phyloP scores from a whole-genome alignment of 768 basidiomycete species.

The Phanerochaete carnosa region DNA sequence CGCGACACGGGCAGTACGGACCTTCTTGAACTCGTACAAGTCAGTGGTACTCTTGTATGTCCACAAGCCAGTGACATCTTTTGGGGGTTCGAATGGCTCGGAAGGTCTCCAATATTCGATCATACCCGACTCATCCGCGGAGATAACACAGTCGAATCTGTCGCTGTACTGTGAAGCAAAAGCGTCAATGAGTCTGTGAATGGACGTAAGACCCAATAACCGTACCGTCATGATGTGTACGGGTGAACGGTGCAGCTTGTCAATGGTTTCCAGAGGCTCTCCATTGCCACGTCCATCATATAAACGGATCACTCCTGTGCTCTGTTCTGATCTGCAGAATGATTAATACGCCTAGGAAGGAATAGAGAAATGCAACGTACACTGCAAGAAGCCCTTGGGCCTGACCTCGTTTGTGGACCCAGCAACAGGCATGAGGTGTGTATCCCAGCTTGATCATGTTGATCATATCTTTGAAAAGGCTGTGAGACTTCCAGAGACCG shows the following conservation, averaged over 20 bases:
- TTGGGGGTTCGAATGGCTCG: conserved; percentile 86
- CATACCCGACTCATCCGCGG: conserved; percentile 92
- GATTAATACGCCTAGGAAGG: conserved; percentile 15
- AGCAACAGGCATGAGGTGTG: conserved; percentile 85
- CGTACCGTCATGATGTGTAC: conserved; percentile 83
- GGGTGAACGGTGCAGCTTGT: conserved; percentile 79
- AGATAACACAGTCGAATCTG: conserved; percentile 85
- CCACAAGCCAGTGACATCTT: conserved; percentile 79
- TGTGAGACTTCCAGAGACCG: not conserved
- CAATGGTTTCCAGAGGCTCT: conserved; percentile 70
- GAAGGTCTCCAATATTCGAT: conserved; percentile 93
- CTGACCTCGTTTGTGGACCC: conserved; percentile 89
- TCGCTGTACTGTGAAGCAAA: conserved; percentile 73
- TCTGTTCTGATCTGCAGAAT: conserved; percentile 67
- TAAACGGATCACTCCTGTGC: conserved; percentile 71
- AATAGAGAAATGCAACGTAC: conserved; percentile 40
- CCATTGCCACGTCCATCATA: conserved; percentile 92
- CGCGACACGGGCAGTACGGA: conserved; percentile 25
- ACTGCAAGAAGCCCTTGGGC: conserved; percentile 87
- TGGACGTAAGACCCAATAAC: not conserved
- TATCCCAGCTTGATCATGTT: conserved; percentile 93
- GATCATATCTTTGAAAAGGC: conserved; percentile 78
- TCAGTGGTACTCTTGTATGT: conserved; percentile 89
- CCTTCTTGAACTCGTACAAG: conserved; percentile 98
- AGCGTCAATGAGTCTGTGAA: not conserved